phyloP scores from a whole-genome alignment of 768 basidiomycete species.

The Holtermanniella nyarrowii region DNA sequence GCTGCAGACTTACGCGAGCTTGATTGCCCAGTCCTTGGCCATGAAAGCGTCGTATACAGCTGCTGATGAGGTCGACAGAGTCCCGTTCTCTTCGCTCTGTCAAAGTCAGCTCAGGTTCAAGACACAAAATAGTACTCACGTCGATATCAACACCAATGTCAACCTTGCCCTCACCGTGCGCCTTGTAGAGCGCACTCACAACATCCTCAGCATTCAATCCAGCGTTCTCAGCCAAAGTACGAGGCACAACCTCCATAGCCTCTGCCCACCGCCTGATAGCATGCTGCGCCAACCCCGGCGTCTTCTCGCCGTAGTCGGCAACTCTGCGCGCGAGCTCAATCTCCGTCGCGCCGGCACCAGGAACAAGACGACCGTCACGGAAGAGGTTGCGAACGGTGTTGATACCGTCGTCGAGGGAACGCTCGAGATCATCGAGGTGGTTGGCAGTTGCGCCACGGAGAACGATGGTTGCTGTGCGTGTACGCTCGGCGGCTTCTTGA shows the following conservation, averaged over 20 bases:
- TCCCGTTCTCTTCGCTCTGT: slow-evolving; percentile 19
- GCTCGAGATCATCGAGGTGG: slow-evolving; percentile 86
- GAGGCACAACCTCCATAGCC: slow-evolving; percentile 83
- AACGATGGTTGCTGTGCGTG: slow-evolving; percentile 85
- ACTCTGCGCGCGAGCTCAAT: slow-evolving; percentile 79
- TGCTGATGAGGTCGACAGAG: slow-evolving; percentile 14
- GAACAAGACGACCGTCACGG: slow-evolving; percentile 78
- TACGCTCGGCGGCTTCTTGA: slow-evolving; percentile 74
- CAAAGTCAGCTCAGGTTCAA: neutral
- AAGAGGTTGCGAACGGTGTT: slow-evolving; percentile 88
- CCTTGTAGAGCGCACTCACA: slow-evolving; percentile 76
- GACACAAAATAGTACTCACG: neutral
- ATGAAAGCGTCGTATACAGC: slow-evolving; percentile 80
- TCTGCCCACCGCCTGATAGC: slow-evolving; percentile 79
- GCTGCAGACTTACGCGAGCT: slow-evolving; percentile 23
- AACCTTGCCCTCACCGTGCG: slow-evolving; percentile 55
- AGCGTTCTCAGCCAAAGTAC: slow-evolving; percentile 91
- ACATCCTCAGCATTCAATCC: slow-evolving; percentile 83
- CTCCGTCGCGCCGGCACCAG: slow-evolving; percentile 91
- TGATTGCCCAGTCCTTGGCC: slow-evolving; percentile 59
- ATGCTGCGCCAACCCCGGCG: slow-evolving; percentile 87
- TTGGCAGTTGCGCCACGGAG: slow-evolving; percentile 91
- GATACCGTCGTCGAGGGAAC: slow-evolving; percentile 92
- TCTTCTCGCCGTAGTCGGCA: slow-evolving; percentile 72
- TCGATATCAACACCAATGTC: slow-evolving; percentile 41